Percentiles rank a stretch among this genome's conserved stretches.
Conservation (phyloP, 2,329 filamentous ascomycete species). For the Onygenales sp. region DNA sequence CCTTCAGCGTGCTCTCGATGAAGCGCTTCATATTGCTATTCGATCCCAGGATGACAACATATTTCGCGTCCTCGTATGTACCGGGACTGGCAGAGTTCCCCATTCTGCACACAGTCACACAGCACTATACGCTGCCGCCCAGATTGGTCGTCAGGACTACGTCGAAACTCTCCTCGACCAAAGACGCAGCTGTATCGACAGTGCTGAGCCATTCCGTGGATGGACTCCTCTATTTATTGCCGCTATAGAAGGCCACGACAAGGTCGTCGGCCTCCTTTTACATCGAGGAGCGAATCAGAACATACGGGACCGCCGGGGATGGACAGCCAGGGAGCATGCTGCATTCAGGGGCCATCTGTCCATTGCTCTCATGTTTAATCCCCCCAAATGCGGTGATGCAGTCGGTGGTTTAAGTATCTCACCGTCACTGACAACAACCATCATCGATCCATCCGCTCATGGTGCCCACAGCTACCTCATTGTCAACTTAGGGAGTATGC, state of each 20-base stretch:
- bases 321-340: constrained; percentile 27
- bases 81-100: constrained; percentile 5
- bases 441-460: not conserved
- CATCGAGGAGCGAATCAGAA: constrained; percentile 16
- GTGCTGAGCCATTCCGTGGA: constrained; percentile 13
- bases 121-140: constrained; percentile 18
- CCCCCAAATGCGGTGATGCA: constrained; percentile 1
- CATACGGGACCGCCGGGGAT: constrained; percentile 19
- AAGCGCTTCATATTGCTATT: constrained; percentile 9
- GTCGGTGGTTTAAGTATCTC: not conserved
- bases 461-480: constrained; percentile 6
- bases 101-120: constrained; percentile 7
- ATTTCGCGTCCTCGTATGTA: constrained; percentile 7
- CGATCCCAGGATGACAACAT: constrained; percentile 8
- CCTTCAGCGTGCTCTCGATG: not conserved
- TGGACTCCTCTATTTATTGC: constrained; percentile 28
- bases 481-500: constrained; percentile 13
- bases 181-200: constrained; percentile 9
- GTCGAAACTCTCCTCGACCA: constrained; percentile 8
- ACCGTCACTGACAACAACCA: not conserved
- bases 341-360: constrained; percentile 24
- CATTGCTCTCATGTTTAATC: constrained; percentile 14
- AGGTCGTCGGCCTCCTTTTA: constrained; percentile 18
- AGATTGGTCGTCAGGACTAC: constrained; percentile 11
- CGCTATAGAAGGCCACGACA: constrained; percentile 17